Base-by-base conservation (phyloP, 305 asterid genomes). In the Solanum hybrid region DNA sequence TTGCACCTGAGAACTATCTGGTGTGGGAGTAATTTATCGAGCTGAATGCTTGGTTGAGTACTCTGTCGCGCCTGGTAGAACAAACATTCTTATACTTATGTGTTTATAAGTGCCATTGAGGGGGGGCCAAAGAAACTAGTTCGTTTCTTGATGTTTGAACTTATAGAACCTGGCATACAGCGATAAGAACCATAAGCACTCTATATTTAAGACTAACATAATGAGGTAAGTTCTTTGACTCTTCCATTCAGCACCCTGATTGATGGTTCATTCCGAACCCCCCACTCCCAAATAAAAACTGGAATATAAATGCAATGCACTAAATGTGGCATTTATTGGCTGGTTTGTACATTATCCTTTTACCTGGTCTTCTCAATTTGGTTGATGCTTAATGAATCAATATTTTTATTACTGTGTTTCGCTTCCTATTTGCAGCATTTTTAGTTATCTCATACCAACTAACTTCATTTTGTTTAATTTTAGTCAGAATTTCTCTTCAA, bases 401-500 rank as follows among this genome's bases (percentile, higher is more conserved):
- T 87, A 76, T 73, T 76, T 73, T 31, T 26, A 32, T 66, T 76
- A 32, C 37, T 11, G 56, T 87, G 72, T 15, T 29, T 71, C 17
- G 6, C 34, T 75, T 40, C 45, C 75, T 35, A 60, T 73, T 31
- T 73, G 75, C n/a, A 6, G 45, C 56, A 4, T 22, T 88, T 78
- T 56, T 88, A 73, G 11, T 75, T 24, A 42, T 31, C 12, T 87
- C 84, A 42, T 56, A 76, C 45, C 89, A 19, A 34, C 72, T 36
- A 31, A 35, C 82, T 87, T 87, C 19, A 72, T 75, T 87, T 24
- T 88, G 31, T 45, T 27, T 31, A 42, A 42, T 75, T 31, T 40
- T 88, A 45, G 42, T 42, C 76, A 15, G 51, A 32, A 45, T 19
- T 90, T 88, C 88, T 88, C 81, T 84, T 87, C 90, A 69, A n/a